Percentiles rank a stretch among this genome's conserved stretches.
phyloP scores from a whole-genome alignment of 257 asterid species.

The Plantago elongata region DNA sequence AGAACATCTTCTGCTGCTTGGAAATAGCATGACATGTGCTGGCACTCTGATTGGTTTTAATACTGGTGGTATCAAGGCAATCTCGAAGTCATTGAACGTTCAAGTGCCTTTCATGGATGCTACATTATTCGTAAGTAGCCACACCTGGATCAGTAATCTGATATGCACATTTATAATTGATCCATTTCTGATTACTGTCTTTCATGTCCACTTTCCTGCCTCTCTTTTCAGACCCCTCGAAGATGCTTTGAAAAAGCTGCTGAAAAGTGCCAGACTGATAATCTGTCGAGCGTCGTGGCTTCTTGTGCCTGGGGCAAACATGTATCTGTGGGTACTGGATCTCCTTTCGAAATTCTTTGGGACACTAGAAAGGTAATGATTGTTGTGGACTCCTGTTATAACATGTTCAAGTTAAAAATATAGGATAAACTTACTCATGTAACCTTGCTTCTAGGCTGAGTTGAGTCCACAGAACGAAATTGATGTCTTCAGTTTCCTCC shows the following conservation, averaged over 20 bases:
- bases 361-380: constrained; percentile 74
- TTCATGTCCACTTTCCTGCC: constrained; percentile 1
- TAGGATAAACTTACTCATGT: constrained; percentile 12
- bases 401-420: background rate
- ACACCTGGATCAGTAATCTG: background rate
- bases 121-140: constrained; percentile 68
- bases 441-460: constrained; percentile 9
- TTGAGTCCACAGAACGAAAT: constrained; percentile 7
- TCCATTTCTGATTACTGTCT: constrained; percentile 17
- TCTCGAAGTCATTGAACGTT: constrained; percentile 67
- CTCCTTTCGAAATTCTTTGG: constrained; percentile 85
- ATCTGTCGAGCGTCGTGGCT: constrained; percentile 79
- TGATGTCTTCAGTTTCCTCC: constrained; percentile 3
- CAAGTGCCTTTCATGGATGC: constrained; percentile 94
- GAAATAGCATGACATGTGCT: constrained; percentile 91
- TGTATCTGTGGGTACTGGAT: constrained; percentile 92
- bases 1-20: constrained; percentile 88
- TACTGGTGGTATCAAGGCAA: constrained; percentile 80
- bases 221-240: constrained; percentile 70
- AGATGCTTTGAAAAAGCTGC: constrained; percentile 89
- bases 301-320: constrained; percentile 99
- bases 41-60: constrained; percentile 91
- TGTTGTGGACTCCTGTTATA: constrained; percentile 13
- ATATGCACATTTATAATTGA: constrained; percentile 1
- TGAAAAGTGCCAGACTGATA: constrained; percentile 85